Evolutionary conservation across 2,329 filamentous ascomycete genomes (phyloP), one percentile per base, ranked within the genome.

Genomic region (Aspergillus brunneoviolaceus): DNA sequence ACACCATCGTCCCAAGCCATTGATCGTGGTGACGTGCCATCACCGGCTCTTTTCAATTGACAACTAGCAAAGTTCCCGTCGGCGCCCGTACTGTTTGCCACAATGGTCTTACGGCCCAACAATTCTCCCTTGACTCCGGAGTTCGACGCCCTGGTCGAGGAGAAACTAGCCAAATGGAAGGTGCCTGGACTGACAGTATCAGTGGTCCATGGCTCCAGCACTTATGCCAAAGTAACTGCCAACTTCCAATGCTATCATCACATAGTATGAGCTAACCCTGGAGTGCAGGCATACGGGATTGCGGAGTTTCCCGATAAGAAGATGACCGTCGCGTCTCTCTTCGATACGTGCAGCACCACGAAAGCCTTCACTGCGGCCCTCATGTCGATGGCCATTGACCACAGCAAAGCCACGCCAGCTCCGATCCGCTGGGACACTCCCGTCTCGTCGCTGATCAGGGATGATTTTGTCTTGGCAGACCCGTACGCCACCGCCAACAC

Each of bases 391-490:
- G 57, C 53, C 1, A 66, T 70, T 21, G 58, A 70, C 12, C 67
- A 69, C 11, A 66, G 59, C 39, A 65, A 65, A 19, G 10, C 55
- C 16, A 58, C 59, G 0, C 9, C 63, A 2, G 56, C 45, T 0
- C 65, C 66, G 4, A 58, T 79, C 42, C 60, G 60, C 21, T 79
- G 77, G 74, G 62, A 69, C 0, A 79, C 76, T 0, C 71, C 72
- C 2, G 64, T 80, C 5, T 67, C 69, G 12, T 65, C 69, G 11
- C 51, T 80, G 16, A 71, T 79, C 31, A 70, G 68, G 11, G 70
- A 73, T 12, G 72, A 74, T 35, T 75, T 76, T 52, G 68, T 72
- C 19, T 62, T 76, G 0, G 57, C 65, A 6, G 65, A 72, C 12
- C 63, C 67, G 14, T 63, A 71, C 48, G 67, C 66, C 7, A 74